Percentiles rank a stretch among this genome's conserved stretches.
phyloP scores from a whole-genome alignment of 2,329 filamentous ascomycete genomes.

The Penicillium sp. region DNA sequence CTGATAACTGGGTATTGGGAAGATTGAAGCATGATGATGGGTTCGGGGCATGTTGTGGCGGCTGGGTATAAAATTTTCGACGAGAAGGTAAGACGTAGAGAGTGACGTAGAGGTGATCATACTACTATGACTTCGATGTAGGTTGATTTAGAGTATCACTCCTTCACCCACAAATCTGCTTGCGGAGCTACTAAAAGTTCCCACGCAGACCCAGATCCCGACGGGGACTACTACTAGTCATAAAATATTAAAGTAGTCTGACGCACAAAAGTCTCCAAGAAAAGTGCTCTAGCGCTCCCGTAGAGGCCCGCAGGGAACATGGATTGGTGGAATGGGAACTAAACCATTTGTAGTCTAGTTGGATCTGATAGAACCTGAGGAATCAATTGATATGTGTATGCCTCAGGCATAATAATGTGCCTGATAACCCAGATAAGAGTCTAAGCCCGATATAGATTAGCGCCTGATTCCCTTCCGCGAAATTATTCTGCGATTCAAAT shows the following conservation, averaged over 20 bases:
- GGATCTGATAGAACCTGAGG: neutral
- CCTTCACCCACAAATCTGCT: slow-evolving; percentile 10
- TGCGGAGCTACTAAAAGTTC: neutral
- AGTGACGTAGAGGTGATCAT: neutral
- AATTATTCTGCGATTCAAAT: slow-evolving; percentile 10
- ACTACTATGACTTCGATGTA: neutral
- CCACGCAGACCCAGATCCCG: slow-evolving; percentile 9
- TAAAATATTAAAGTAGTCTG: slow-evolving; percentile 9
- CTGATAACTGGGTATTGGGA: neutral
- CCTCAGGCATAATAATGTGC: neutral
- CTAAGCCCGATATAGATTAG: slow-evolving; percentile 15
- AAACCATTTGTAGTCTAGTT: slow-evolving; percentile 7
- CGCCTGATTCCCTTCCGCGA: slow-evolving; percentile 13
- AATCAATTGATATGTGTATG: neutral
- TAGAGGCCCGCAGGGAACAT: slow-evolving; percentile 7
- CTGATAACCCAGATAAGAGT: neutral
- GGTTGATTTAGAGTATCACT: neutral
- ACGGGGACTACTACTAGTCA: slow-evolving; percentile 19
- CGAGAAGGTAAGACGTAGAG: neutral
- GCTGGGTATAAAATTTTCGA: neutral
- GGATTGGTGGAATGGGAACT: slow-evolving; percentile 8
- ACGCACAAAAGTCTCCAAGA: slow-evolving; percentile 3
- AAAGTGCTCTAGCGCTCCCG: slow-evolving; percentile 10
- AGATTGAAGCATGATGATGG: neutral
- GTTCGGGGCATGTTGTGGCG: neutral